Conservation (phyloP, 768 basidiomycete species). For the Leccinum subtestaceum region DNA sequence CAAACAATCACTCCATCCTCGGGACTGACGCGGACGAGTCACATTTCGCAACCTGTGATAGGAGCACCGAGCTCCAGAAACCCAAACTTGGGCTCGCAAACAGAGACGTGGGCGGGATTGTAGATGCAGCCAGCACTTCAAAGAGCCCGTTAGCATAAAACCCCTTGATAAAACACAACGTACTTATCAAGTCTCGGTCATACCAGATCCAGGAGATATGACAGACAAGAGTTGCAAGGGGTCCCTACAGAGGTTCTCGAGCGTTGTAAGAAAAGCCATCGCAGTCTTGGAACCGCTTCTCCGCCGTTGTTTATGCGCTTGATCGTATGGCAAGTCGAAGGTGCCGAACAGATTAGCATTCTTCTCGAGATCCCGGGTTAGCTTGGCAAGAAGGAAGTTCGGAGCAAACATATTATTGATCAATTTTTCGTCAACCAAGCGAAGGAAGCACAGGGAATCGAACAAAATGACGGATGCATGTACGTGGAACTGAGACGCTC, state of each 20-base stretch:
- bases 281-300: slow-evolving; percentile 40
- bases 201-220: slow-evolving; percentile 37
- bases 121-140: slow-evolving; percentile 37
- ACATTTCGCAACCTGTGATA: slow-evolving; percentile 32
- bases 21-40: slow-evolving; percentile 25
- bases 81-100: slow-evolving; percentile 10
- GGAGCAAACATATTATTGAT: slow-evolving; percentile 36
- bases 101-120: slow-evolving; percentile 20
- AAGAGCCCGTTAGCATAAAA: background rate
- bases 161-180: background rate
- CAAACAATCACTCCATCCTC: slow-evolving; percentile 23
- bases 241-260: slow-evolving; percentile 24
- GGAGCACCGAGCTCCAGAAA: slow-evolving; percentile 36
- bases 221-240: slow-evolving; percentile 6
- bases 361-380: slow-evolving; percentile 33
- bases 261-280: slow-evolving; percentile 31
- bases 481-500: slow-evolving; percentile 19
- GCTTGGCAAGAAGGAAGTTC: slow-evolving; percentile 41
- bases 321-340: slow-evolving; percentile 35
- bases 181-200: slow-evolving; percentile 41
- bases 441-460: slow-evolving; percentile 14
- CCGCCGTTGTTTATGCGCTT: slow-evolving; percentile 40
- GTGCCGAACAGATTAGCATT: slow-evolving; percentile 6
- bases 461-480: slow-evolving; percentile 17
- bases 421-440: slow-evolving; percentile 34